phyloP scores from a whole-genome alignment of 495 filamentous ascomycete genomes.

The Chaetomium tenue region DNA sequence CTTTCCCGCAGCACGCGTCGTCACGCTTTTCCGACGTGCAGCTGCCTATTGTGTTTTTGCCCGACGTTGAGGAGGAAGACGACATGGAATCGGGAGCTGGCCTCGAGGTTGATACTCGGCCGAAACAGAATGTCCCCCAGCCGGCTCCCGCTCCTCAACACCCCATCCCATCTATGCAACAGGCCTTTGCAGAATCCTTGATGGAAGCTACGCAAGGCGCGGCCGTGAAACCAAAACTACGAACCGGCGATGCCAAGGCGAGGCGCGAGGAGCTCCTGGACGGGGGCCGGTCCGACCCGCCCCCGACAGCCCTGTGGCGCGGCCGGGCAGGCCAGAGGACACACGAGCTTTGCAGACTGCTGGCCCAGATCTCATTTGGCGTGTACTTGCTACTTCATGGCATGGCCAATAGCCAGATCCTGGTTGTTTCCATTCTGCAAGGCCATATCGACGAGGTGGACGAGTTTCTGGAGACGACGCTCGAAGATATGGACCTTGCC shows the following conservation, averaged over 20 bases:
- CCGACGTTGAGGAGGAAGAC: constrained; percentile 19
- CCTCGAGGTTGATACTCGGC: constrained; percentile 21
- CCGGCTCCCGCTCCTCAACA: constrained; percentile 34
- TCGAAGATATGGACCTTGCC: constrained; percentile 83
- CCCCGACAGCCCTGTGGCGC: constrained; percentile 71
- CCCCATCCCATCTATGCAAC: constrained; percentile 83
- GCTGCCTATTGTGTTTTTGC: constrained; percentile 30
- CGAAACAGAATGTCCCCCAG: constrained; percentile 18
- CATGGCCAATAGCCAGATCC: constrained; percentile 80
- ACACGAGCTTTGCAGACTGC: constrained; percentile 86
- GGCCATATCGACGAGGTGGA: constrained; percentile 92
- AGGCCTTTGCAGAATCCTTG: constrained; percentile 91
- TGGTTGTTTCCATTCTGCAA: constrained; percentile 87
- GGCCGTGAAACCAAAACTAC: constrained; percentile 50
- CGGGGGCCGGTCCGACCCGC: constrained; percentile 54
- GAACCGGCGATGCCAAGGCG: constrained; percentile 60
- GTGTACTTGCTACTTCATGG: constrained; percentile 82
- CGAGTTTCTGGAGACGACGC: constrained; percentile 77
- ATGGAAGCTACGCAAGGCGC: constrained; percentile 60
- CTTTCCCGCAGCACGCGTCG: constrained; percentile 20
- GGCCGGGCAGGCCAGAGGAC: constrained; percentile 62
- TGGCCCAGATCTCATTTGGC: constrained; percentile 91
- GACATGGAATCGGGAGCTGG: constrained; percentile 18
- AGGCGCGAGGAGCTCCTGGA: constrained; percentile 70
- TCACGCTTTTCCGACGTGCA: constrained; percentile 26